Evolutionary conservation across 768 basidiomycete genomes (phyloP).

Genomic region (Macrocybe gigantea): DNA sequence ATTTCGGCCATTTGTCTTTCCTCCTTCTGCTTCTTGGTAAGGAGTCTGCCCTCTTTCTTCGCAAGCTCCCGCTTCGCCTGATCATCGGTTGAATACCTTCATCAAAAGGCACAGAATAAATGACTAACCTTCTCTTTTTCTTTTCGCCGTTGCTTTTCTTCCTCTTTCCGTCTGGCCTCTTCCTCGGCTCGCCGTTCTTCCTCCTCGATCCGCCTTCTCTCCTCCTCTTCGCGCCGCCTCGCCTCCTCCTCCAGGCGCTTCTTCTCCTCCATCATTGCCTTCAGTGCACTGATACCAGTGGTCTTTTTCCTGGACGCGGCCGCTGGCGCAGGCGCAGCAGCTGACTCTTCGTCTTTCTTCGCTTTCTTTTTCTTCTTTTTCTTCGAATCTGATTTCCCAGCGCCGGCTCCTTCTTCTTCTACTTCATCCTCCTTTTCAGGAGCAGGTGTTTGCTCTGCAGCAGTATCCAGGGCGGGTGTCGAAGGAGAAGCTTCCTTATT

Average conservation of each 20-base stretch:
- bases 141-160: slow-evolving; percentile 78
- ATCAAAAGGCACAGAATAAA: slow-evolving; percentile 2
- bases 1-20: slow-evolving; percentile 89
- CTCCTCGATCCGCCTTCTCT: slow-evolving; percentile 77
- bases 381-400: slow-evolving; percentile 51
- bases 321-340: slow-evolving; percentile 33
- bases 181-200: slow-evolving; percentile 78
- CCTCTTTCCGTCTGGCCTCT: slow-evolving; percentile 71
- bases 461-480: slow-evolving; percentile 17
- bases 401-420: slow-evolving; percentile 55
- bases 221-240: slow-evolving; percentile 64
- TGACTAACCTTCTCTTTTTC: slow-evolving; percentile 77
- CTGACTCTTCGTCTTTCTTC: slow-evolving; percentile 51
- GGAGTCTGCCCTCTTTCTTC: slow-evolving; percentile 88
- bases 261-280: slow-evolving; percentile 90
- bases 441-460: slow-evolving; percentile 18
- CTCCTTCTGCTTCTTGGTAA: slow-evolving; percentile 98
- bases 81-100: slow-evolving; percentile 2
- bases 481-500: slow-evolving; percentile 19
- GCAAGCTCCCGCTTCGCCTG: slow-evolving; percentile 86
- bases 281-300: slow-evolving; percentile 76
- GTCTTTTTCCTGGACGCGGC: slow-evolving; percentile 51
- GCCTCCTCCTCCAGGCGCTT: slow-evolving; percentile 85
- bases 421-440: slow-evolving; percentile 53
- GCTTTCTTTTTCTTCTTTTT: slow-evolving; percentile 90